Evolutionary conservation across 495 filamentous ascomycete genomes (phyloP), one percentile per base, ranked within the genome.

Genomic region (Hypoxylon fuscum): DNA sequence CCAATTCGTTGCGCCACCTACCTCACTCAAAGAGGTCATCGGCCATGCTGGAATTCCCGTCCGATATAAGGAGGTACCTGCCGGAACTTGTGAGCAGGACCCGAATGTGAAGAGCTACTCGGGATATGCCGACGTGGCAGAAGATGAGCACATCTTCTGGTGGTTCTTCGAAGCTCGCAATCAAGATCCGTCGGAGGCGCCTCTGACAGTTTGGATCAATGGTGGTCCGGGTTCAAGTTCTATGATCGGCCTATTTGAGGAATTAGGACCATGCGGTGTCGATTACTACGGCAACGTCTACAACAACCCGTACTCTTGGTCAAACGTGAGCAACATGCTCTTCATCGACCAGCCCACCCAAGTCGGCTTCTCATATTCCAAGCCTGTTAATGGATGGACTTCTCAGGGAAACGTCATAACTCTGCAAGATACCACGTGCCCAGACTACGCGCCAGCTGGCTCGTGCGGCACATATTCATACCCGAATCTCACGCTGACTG

Each of bases 151-250:
- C 63, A 85, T 87, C 40, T 89, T 88, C 74, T 89, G 79, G 72
- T 87, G 84, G 83, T 87, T 87, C 64, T 88, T 88, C 59, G 85
- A 88, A 66, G 74, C 84, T 3, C 75, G 86, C 53, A 79, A 83
- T 55, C 43, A 58, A 7, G 76, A 87, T 55, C 85, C 86, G 0
- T 55, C 68, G 18, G 73, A 70, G 45, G 85, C 84, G n/a, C 83
- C 83, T 0, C 61, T 87, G 32, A 87, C 86, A 0, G 79, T 88
- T 12, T 89, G 85, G 85, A 79, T 86, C 69, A 88, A 80, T 66
- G 85, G 86, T 14, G 83, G 83, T 5, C 85, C 85, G 0, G 85
- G 85, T 6, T 80, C 78, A 5, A 81, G 78, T 31, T 83, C 79
- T 31, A 87, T 88, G 85, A 81, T 87, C 52, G 85, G 85, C 1